A percentile compares a stretch with the other conserved stretches of the same genome.
These are phyloP conservation scores for Evernia prunastri DNA, from an alignment of 495 filamentous ascomycete genomes.

Conservation along the genomic window DNA sequence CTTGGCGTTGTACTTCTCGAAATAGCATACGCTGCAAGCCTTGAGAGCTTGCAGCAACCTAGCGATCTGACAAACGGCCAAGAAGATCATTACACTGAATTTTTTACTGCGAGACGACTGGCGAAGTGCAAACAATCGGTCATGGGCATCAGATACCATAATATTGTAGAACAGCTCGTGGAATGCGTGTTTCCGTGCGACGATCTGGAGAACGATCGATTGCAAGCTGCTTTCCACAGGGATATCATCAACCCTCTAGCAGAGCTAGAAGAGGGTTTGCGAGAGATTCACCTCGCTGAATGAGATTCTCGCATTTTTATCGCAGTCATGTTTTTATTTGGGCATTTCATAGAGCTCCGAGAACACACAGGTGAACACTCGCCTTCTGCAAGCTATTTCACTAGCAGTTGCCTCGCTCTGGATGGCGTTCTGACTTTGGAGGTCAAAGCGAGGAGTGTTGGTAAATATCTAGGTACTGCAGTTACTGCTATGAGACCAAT, in stretches of 20 bases:
- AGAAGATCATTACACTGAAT: conserved; percentile 26
- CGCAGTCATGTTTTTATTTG: too few species aligned
- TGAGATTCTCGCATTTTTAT: too few species aligned
- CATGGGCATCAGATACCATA: conserved; percentile 40
- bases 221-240: conserved; percentile 31
- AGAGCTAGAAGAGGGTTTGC: conserved; percentile 20
- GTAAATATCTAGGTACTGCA: too few species aligned
- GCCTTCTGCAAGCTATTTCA: too few species aligned
- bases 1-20: conserved; percentile 32
- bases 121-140: conserved; percentile 37
- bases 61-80: conserved; percentile 17
- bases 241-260: conserved; percentile 36
- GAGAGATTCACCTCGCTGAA: conserved; percentile 7
- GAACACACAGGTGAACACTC: too few species aligned
- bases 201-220: conserved; percentile 28
- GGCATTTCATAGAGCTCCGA: too few species aligned
- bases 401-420: too few species aligned
- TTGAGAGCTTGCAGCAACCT: conserved; percentile 21
- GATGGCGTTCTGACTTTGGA: too few species aligned
- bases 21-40: conserved; percentile 27
- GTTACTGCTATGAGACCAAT: too few species aligned
- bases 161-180: conserved; percentile 35
- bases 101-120: conserved; percentile 31
- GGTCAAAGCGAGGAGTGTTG: too few species aligned
- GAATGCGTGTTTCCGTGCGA: conserved; percentile 36